A percentile compares a stretch with the other conserved stretches of the same genome.
Conservation (phyloP, 2,329 filamentous ascomycete genomes). For the Cadophora malorum region DNA sequence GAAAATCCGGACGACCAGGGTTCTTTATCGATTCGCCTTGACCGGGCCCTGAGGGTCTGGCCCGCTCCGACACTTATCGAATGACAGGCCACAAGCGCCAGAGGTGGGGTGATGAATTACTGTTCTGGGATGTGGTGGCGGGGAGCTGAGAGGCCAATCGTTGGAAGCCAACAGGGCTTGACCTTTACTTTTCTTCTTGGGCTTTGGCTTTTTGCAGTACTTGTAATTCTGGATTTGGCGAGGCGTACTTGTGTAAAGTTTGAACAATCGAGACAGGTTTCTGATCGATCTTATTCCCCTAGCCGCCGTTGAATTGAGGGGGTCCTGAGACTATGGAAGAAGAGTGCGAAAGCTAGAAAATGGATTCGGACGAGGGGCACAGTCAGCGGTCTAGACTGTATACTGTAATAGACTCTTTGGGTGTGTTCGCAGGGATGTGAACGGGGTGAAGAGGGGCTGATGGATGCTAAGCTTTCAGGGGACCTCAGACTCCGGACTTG, state of each 20-base stretch:
- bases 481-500: no score
- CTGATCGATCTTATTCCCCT: neutral
- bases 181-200: neutral
- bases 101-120: slow-evolving; percentile 16
- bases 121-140: slow-evolving; percentile 4
- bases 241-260: neutral
- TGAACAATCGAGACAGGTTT: neutral
- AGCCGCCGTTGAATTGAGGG: neutral
- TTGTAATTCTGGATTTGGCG: no score
- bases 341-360: neutral
- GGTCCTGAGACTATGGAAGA: neutral
- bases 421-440: no score
- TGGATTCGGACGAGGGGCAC: neutral
- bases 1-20: slow-evolving; percentile 11
- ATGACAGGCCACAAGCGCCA: slow-evolving; percentile 15
- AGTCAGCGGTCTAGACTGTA: neutral
- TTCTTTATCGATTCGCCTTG: slow-evolving; percentile 7
- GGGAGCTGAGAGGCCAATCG: neutral
- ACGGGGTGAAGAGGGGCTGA: no score
- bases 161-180: neutral
- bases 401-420: no score
- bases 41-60: neutral
- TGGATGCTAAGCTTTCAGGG: no score
- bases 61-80: slow-evolving; percentile 7
- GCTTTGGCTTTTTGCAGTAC: no score